These are phyloP conservation scores for Macrophomina pseudophaseolina DNA, from an alignment of 2,329 filamentous ascomycete species.

Conservation along the genomic window DNA sequence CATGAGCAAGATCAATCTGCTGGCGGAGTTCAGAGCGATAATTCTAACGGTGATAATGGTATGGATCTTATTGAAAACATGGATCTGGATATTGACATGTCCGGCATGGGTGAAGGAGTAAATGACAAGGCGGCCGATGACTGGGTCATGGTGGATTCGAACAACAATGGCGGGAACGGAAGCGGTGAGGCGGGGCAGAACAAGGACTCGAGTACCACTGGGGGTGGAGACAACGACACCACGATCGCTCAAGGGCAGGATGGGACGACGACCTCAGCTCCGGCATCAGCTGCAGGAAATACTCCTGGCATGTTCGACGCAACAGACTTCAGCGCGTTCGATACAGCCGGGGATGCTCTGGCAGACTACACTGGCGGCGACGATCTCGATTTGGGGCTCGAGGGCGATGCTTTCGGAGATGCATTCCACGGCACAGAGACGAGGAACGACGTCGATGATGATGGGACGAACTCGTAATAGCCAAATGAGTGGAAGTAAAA, in stretches of 20 bases:
- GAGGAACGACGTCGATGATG: conserved; percentile 30
- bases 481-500: not conserved
- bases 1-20: not conserved
- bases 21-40: conserved; percentile 34
- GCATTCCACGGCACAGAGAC: conserved; percentile 47
- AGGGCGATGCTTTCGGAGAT: conserved; percentile 47
- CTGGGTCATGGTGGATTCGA: conserved; percentile 41
- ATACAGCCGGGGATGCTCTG: conserved; percentile 46
- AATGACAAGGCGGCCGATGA: conserved; percentile 35
- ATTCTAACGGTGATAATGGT: conserved; percentile 36
- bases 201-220: conserved; percentile 31
- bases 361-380: conserved; percentile 43
- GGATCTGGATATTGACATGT: conserved; percentile 61
- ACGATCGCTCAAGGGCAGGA: conserved; percentile 1
- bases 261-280: conserved; percentile 11
- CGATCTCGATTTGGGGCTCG: conserved; percentile 45
- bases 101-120: conserved; percentile 53
- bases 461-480: conserved; percentile 11
- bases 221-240: conserved; percentile 19
- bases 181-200: conserved; percentile 30
- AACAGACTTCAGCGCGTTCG: conserved; percentile 44
- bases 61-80: conserved; percentile 34
- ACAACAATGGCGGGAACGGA: not conserved
- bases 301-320: conserved; percentile 44
- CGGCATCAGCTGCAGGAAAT: conserved; percentile 35